Evolutionary conservation across 768 basidiomycete species (phyloP), one percentile per base, ranked within the genome.

Genomic region (Calocera viscosa): DNA sequence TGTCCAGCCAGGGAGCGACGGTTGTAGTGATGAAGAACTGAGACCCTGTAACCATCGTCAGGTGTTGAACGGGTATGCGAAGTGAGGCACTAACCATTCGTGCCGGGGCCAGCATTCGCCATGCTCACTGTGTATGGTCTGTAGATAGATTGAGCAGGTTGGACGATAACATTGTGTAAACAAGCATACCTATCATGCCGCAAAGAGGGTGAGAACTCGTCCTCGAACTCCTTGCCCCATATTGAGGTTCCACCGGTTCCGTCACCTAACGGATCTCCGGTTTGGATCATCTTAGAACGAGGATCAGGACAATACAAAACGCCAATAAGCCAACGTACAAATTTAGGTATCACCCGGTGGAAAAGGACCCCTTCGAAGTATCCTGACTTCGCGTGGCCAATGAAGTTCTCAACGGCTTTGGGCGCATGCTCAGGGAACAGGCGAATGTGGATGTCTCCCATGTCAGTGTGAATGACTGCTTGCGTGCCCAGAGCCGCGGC

Each of bases 11-110:
- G 7, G 93, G 91, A 8, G 90, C 91, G 7, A 94, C 88, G 1
- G 87, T 94, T 2, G 94, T 96, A 8, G 94, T 97, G 74, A 98
- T 92, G 79, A 97, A 99, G 81, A 97, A 99, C 74, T 99, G 95
- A 1, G 91, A 94, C 0, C 94, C 95, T 78, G 7, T 91, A 86
- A 2, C 94, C 94, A 3, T 90, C 90, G 72, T 94, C 94, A 8
- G 92, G 92, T 70, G 70, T 68, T 19, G 43, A 35, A 47, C 24
- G 1, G n/a, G 34, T 33, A n/a, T n/a, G n/a, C 17, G 26, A 40
- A 19, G 38, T 41, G 33, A 26, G 11, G 53, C 43, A 60, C 53
- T 26, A 49, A 47, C 39, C 39, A 26, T 34, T 26, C 35, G 63
- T 68, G n/a, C 49, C 35, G 33, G 53, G 53, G 30, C 53, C 53